Conservation (phyloP, 1,284 basidiomycete genomes). For the Ceratobasidium theobromae region DNA sequence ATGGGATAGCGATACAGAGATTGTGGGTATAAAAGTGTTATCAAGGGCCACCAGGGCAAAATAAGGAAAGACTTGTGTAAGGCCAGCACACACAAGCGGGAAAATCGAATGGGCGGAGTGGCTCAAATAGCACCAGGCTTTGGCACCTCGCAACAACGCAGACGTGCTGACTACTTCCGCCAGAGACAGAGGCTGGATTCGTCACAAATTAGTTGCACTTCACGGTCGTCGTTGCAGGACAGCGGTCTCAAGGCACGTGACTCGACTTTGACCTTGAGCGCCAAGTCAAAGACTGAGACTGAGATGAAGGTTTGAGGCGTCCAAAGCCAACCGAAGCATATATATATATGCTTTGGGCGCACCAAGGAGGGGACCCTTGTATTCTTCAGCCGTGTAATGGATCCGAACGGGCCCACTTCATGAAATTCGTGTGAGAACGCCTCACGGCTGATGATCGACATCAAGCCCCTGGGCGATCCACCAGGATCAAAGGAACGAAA, state of each 20-base stretch:
- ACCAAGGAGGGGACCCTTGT: background rate
- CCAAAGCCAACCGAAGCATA: background rate
- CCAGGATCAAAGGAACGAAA: background rate
- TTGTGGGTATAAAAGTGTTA: background rate
- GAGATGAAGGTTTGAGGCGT: background rate
- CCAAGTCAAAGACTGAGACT: background rate
- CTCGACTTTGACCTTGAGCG: background rate
- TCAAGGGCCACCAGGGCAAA: constrained; percentile 18
- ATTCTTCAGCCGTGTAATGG: background rate
- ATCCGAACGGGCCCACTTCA: no score
- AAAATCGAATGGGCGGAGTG: background rate
- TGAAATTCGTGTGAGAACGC: no score
- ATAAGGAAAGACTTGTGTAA: constrained; percentile 4
- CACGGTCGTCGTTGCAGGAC: background rate
- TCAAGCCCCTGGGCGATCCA: no score
- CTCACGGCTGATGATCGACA: no score
- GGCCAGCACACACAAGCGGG: constrained; percentile 7
- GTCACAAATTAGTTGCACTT: background rate
- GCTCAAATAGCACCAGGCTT: background rate
- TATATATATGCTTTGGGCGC: background rate
- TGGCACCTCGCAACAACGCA: background rate
- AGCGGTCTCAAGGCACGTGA: background rate
- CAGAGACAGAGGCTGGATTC: background rate
- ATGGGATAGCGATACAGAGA: background rate
- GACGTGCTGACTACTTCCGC: background rate